Evolutionary conservation across 2,329 filamentous ascomycete genomes (phyloP).

Genomic region (Rutstroemia sp.): DNA sequence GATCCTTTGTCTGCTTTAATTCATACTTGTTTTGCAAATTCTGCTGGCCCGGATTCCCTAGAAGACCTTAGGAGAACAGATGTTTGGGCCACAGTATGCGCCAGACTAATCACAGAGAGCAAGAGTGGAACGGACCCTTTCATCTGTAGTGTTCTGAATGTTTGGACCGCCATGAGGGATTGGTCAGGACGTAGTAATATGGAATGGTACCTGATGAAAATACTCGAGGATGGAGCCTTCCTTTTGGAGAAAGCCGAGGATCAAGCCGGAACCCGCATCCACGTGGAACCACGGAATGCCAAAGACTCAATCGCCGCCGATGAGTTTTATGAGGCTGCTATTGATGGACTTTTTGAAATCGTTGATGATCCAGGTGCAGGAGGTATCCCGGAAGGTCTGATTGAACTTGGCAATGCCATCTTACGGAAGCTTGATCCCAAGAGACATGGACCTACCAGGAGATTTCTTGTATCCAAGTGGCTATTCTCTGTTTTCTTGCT

Average conservation of each 20-base stretch:
- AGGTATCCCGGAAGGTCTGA: slow-evolving; percentile 76
- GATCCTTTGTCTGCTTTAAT: slow-evolving; percentile 79
- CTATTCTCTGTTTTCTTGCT: slow-evolving; percentile 84
- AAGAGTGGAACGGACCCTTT: slow-evolving; percentile 74
- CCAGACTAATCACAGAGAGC: slow-evolving; percentile 70
- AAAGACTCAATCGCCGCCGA: slow-evolving; percentile 78
- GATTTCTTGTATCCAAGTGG: slow-evolving; percentile 84
- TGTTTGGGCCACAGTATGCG: slow-evolving; percentile 83
- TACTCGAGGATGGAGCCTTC: slow-evolving; percentile 87
- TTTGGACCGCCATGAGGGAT: slow-evolving; percentile 78
- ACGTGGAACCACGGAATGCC: slow-evolving; percentile 64
- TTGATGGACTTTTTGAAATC: slow-evolving; percentile 74
- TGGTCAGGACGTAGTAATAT: slow-evolving; percentile 87
- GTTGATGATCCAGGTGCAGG: slow-evolving; percentile 78
- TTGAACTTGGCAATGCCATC: slow-evolving; percentile 80
- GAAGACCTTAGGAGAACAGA: slow-evolving; percentile 75
- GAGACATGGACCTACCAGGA: slow-evolving; percentile 65
- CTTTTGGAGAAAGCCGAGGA: slow-evolving; percentile 80
- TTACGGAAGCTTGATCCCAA: slow-evolving; percentile 67
- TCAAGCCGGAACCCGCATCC: slow-evolving; percentile 62
- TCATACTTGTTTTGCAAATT: slow-evolving; percentile 84
- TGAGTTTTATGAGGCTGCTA: slow-evolving; percentile 79
- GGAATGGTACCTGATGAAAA: slow-evolving; percentile 92
- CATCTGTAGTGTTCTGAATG: slow-evolving; percentile 75
- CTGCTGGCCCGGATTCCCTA: slow-evolving; percentile 69